Evolutionary conservation across 768 basidiomycete species (phyloP), one percentile per base, ranked within the genome.

Genomic region (Lentinula aciculospora): DNA sequence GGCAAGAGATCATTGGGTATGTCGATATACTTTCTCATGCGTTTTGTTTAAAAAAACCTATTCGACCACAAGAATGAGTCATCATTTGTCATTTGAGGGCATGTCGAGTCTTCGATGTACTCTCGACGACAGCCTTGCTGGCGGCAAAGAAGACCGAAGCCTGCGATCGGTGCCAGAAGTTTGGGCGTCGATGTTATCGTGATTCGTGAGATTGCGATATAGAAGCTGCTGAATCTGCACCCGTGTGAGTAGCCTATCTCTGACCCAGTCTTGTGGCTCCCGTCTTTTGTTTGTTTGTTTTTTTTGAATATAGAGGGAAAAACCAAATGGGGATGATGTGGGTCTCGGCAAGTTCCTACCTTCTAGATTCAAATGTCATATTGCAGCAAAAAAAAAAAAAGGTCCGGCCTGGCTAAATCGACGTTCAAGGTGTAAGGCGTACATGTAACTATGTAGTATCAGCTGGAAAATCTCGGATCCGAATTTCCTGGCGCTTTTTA

Each of bases 391-490:
- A n/a, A n/a, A 47, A 19, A 6, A 29, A 47, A 29, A 47, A 47
- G 28, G 21, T n/a, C 25, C 46, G 46, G 0, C 23, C 28, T 6
- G 12, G 46, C 1, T 25, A 47, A n/a, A n/a, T n/a, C n/a, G n/a
- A n/a, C n/a, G n/a, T n/a, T n/a, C n/a, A n/a, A n/a, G n/a, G n/a
- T n/a, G n/a, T n/a, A n/a, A n/a, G n/a, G n/a, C n/a, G n/a, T 31
- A 17, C 6, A 45, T 25, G 31, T 46, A n/a, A n/a, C n/a, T n/a
- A n/a, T n/a, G n/a, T n/a, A n/a, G n/a, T n/a, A n/a, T n/a, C n/a
- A n/a, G n/a, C n/a, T n/a, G n/a, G n/a, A n/a, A n/a, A n/a, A n/a
- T 34, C 23, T 56, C 54, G 54, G 56, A 57, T 48, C 56, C 45
- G 56, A 37, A 34, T 50, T 21, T 19, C 9, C 23, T 21, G 48